These are phyloP conservation scores for Neurospora cerealis DNA, from an alignment of 495 filamentous ascomycete species.

Conservation along the genomic window DNA sequence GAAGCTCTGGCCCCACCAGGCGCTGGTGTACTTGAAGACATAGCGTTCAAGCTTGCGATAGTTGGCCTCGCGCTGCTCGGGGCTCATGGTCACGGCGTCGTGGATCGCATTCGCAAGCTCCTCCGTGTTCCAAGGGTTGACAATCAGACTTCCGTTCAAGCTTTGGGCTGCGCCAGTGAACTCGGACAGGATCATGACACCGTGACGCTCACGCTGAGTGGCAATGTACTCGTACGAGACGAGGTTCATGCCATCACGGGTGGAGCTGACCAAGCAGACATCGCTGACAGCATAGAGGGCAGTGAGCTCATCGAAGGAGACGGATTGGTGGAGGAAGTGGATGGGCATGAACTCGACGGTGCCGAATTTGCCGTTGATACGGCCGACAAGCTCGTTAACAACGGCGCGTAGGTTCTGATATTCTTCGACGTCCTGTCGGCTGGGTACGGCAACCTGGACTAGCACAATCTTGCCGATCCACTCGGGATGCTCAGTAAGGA, in stretches of 20 bases:
- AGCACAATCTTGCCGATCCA: conserved; percentile 85
- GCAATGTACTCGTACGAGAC: conserved; percentile 96
- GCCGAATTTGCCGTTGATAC: conserved; percentile 89
- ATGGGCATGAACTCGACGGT: conserved; percentile 91
- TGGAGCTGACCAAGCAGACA: conserved; percentile 81
- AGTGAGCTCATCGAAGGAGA: conserved; percentile 81
- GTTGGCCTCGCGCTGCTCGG: conserved; percentile 73
- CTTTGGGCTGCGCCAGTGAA: conserved; percentile 85
- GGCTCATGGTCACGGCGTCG: conserved; percentile 72
- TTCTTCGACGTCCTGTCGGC: conserved; percentile 87
- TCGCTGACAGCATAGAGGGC: conserved; percentile 86
- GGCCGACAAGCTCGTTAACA: conserved; percentile 82
- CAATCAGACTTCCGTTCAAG: conserved; percentile 73
- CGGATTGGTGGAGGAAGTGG: conserved; percentile 87
- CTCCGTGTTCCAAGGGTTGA: conserved; percentile 88
- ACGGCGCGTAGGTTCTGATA: conserved; percentile 86
- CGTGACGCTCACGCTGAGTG: conserved; percentile 71
- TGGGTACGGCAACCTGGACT: conserved; percentile 89
- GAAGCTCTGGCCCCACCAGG: conserved; percentile 96
- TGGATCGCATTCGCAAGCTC: conserved; percentile 80
- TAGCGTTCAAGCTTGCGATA: conserved; percentile 74
- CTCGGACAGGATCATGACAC: conserved; percentile 85
- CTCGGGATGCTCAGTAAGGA: conserved; percentile 85
- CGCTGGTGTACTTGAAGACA: conserved; percentile 85
- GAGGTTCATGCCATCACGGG: conserved; percentile 94